Conservation (phyloP, 148 eudicot species). For the Linanthus parryae region DNA sequence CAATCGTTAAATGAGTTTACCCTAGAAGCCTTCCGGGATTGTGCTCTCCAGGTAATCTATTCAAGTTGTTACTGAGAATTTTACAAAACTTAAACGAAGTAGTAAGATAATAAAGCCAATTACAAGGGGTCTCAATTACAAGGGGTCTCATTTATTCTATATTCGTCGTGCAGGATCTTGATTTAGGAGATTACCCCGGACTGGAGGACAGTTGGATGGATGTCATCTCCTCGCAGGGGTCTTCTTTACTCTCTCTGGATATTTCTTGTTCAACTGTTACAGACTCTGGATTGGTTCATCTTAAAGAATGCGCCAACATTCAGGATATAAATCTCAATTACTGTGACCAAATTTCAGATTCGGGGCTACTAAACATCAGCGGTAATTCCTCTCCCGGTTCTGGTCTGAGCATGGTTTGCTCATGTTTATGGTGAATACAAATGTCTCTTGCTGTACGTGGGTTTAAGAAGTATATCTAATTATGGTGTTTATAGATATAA, state of each 20-base stretch:
- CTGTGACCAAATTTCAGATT: slow-evolving; percentile 57
- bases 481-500: too few relatives aligned
- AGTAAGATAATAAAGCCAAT: too few relatives aligned
- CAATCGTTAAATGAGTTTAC: slow-evolving; percentile 33
- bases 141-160: too few relatives aligned
- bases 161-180: slow-evolving; percentile 61
- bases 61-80: not conserved
- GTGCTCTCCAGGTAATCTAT: slow-evolving; percentile 55
- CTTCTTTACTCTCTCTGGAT: slow-evolving; percentile 59
- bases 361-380: slow-evolving; percentile 38
- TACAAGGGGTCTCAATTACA: too few relatives aligned
- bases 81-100: too few relatives aligned
- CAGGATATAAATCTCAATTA: slow-evolving; percentile 47
- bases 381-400: too few relatives aligned
- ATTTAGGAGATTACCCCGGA: slow-evolving; percentile 58
- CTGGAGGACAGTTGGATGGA: slow-evolving; percentile 66
- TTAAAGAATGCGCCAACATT: slow-evolving; percentile 47
- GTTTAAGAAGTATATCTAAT: too few relatives aligned
- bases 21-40: slow-evolving; percentile 64
- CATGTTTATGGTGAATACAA: too few relatives aligned
- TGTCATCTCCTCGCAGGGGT: slow-evolving; percentile 58
- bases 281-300: slow-evolving; percentile 42
- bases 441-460: too few relatives aligned
- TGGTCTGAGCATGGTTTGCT: too few relatives aligned
- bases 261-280: slow-evolving; percentile 63